Evolutionary conservation across 768 basidiomycete species (phyloP).

Genomic region (Suillus fuscotomentosus): DNA sequence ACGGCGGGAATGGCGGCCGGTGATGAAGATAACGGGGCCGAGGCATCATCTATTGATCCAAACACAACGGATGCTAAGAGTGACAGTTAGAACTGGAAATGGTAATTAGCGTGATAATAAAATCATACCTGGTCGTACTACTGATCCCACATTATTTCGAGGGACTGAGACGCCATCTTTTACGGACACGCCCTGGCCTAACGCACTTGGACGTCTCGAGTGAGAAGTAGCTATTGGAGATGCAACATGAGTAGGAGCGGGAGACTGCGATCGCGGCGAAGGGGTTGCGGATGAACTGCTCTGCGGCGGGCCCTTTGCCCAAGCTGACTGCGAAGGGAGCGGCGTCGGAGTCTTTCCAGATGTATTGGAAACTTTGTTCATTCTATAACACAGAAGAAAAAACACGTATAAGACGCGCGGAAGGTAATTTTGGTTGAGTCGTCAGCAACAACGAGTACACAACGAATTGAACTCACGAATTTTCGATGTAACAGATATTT

Average conservation of each 20-base stretch:
- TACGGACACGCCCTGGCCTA: constrained; percentile 69
- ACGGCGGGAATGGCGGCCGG: constrained; percentile 65
- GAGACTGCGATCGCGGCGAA: constrained; percentile 77
- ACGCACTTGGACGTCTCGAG: constrained; percentile 75
- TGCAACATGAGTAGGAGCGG: constrained; percentile 53
- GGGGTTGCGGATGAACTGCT: constrained; percentile 45
- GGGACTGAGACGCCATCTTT: constrained; percentile 80
- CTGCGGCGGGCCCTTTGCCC: constrained; percentile 85
- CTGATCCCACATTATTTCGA: constrained; percentile 57
- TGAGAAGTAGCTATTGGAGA: constrained; percentile 54
- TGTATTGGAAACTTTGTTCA: constrained; percentile 89
- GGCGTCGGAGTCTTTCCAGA: constrained; percentile 70
- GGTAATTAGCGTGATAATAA: constrained; percentile 2
- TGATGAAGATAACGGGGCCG: constrained; percentile 77
- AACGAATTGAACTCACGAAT: constrained; percentile 39
- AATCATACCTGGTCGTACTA: constrained; percentile 64
- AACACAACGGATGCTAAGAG: constrained; percentile 71
- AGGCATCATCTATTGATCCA: constrained; percentile 84
- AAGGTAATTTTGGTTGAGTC: neutral
- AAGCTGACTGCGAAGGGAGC: constrained; percentile 83
- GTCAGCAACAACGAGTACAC: constrained; percentile 13
- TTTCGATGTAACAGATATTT: constrained; percentile 40
- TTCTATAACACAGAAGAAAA: constrained; percentile 47
- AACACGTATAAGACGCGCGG: neutral
- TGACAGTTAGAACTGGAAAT: constrained; percentile 10